Evolutionary conservation across 2,329 filamentous ascomycete species (phyloP).

Genomic region (Colletotrichum cereale): DNA sequence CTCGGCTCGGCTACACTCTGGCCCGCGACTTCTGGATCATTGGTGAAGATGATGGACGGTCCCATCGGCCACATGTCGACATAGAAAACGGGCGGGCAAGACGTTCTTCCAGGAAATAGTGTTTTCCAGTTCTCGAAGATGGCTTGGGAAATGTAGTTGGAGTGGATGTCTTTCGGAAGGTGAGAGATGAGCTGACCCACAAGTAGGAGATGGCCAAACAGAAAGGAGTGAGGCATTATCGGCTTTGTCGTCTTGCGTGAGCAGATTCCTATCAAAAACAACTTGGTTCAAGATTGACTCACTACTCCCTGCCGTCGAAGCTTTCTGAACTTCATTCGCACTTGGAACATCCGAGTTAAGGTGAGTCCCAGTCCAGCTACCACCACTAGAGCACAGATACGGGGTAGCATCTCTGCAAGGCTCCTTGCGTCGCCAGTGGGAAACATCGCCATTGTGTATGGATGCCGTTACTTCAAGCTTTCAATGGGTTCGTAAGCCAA

Average conservation of each 20-base stretch:
- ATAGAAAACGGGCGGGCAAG: conserved; percentile 46
- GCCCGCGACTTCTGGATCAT: conserved; percentile 41
- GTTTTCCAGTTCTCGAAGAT: conserved; percentile 31
- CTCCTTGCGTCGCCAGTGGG: not conserved
- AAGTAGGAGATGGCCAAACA: conserved; percentile 30
- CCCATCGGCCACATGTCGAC: conserved; percentile 48
- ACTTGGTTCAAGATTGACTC: not conserved
- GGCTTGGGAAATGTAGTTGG: conserved; percentile 28
- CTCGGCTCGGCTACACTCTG: conserved; percentile 44
- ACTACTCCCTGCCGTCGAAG: conserved; percentile 22
- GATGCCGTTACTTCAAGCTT: rapidly evolving
- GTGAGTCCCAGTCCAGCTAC: not conserved
- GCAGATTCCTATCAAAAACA: not conserved
- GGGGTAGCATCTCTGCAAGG: not conserved
- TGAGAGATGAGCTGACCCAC: conserved; percentile 7
- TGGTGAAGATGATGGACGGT: conserved; percentile 39
- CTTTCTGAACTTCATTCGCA: conserved; percentile 15
- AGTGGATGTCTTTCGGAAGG: conserved; percentile 21
- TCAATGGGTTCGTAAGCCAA: not conserved
- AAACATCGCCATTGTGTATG: not conserved
- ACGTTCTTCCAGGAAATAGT: conserved; percentile 43
- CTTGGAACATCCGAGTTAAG: conserved; percentile 15
- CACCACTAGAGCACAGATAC: not conserved
- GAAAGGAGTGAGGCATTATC: conserved; percentile 34
- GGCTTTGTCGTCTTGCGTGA: conserved; percentile 17